Percentiles rank a stretch among this genome's conserved stretches.
phyloP scores from a whole-genome alignment of 768 basidiomycete genomes.

The Russula earlei region DNA sequence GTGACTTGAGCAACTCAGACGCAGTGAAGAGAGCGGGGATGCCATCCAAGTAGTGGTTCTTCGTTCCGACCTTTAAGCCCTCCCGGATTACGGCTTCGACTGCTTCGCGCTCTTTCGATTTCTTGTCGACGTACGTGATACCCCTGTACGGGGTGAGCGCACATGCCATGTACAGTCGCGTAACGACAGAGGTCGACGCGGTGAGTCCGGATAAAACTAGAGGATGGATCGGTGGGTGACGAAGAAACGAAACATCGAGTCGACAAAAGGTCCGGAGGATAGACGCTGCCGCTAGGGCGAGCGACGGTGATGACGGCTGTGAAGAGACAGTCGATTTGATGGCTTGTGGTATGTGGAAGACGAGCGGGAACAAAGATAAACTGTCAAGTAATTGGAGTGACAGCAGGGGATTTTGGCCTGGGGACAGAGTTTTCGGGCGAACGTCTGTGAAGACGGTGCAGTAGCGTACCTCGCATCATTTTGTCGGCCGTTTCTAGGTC shows the following conservation, averaged over 20 bases:
- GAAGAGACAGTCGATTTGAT: constrained; percentile 38
- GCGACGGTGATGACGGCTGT: constrained; percentile 29
- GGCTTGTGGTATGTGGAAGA: constrained; percentile 50
- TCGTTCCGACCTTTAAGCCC: constrained; percentile 73
- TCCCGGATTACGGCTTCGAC: constrained; percentile 70
- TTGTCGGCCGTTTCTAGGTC: constrained; percentile 96
- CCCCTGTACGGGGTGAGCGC: constrained; percentile 62
- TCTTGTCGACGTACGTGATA: constrained; percentile 51
- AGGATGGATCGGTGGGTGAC: constrained; percentile 40
- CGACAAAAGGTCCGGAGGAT: constrained; percentile 46
- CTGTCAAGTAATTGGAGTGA: constrained; percentile 68
- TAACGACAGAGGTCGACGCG: constrained; percentile 32
- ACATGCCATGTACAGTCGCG: constrained; percentile 72
- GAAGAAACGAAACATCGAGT: constrained; percentile 21
- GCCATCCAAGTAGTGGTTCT: constrained; percentile 70
- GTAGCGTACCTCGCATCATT: constrained; percentile 70
- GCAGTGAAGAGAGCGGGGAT: constrained; percentile 59
- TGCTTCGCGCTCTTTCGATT: constrained; percentile 49
- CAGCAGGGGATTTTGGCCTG: constrained; percentile 66
- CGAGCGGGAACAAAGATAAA: constrained; percentile 57
- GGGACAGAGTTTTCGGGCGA: background rate
- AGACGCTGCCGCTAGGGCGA: constrained; percentile 45
- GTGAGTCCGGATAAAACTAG: constrained; percentile 31
- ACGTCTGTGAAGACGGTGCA: background rate
- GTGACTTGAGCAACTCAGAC: constrained; percentile 34